phyloP scores from a whole-genome alignment of 345 rosid genomes.

The Rhodomyrtus tomentosa region DNA sequence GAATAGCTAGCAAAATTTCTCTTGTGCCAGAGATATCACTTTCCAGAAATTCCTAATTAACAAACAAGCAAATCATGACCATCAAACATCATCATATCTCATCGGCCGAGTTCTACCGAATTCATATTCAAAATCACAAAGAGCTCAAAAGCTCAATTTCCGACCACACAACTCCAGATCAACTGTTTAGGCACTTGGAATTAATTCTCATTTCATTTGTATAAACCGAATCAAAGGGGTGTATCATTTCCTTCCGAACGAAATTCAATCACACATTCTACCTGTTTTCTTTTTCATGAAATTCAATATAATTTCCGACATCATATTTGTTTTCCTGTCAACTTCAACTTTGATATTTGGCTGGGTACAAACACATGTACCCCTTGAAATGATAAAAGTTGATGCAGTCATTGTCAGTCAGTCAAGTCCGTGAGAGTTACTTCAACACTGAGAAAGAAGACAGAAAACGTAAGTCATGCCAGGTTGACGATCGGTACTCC shows the following conservation, averaged over 20 bases:
- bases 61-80: neutral
- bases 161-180: neutral
- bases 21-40: neutral
- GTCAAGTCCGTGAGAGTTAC: neutral
- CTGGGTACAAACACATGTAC: neutral
- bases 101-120: fast-evolving
- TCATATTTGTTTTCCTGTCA: neutral
- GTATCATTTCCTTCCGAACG: neutral
- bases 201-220: neutral
- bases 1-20: neutral
- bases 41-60: neutral
- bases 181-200: neutral
- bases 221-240: neutral
- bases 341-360: neutral
- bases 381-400: neutral
- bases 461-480: neutral
- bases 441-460: neutral
- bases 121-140: neutral
- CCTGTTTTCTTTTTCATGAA: neutral
- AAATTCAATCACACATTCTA: neutral
- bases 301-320: neutral
- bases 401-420: neutral
- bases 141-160: neutral
- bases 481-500: neutral
- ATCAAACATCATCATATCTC: neutral